These are phyloP conservation scores for Schwanniomyces etchellsii DNA, from an alignment of 1,139 yeast genomes.

Conservation along the genomic window DNA sequence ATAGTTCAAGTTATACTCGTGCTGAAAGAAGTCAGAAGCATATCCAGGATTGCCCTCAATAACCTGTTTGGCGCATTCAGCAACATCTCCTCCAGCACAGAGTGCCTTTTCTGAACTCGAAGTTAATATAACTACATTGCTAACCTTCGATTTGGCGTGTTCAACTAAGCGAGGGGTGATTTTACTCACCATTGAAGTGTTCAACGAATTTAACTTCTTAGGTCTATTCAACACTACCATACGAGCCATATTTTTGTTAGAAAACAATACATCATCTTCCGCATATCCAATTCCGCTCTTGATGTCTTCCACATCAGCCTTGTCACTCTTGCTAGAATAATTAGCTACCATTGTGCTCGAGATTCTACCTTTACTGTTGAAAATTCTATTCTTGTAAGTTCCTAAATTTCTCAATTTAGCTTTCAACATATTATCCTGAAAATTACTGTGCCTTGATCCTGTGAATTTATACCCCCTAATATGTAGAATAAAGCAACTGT, in stretches of 20 bases:
- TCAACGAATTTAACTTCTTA: conserved; percentile 78
- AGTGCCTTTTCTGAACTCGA: conserved; percentile 62
- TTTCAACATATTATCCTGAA: conserved; percentile 3
- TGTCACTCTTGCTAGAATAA: conserved; percentile 5
- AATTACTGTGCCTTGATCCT: neutral
- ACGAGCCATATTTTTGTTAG: conserved; percentile 62
- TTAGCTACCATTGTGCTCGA: conserved; percentile 3
- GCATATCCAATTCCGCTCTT: conserved; percentile 17
- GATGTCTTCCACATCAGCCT: neutral
- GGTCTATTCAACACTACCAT: conserved; percentile 76
- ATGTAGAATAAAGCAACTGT: conserved; percentile 3
- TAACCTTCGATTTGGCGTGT: conserved; percentile 63
- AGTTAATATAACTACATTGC: conserved; percentile 62
- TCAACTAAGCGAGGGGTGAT: conserved; percentile 74
- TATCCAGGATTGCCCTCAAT: conserved; percentile 42
- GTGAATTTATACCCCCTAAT: neutral
- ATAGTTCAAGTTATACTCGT: conserved; percentile 80
- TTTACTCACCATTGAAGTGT: conserved; percentile 68
- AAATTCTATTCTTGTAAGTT: conserved; percentile 2
- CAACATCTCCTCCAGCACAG: conserved; percentile 95
- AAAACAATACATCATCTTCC: conserved; percentile 54
- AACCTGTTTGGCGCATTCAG: conserved; percentile 59
- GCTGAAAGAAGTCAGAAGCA: conserved; percentile 64
- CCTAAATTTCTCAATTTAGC: conserved; percentile 3
- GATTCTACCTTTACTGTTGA: neutral